These are phyloP conservation scores for Hypoxylon sp. DNA, from an alignment of 2,329 filamentous ascomycete genomes.

Conservation along the genomic window DNA sequence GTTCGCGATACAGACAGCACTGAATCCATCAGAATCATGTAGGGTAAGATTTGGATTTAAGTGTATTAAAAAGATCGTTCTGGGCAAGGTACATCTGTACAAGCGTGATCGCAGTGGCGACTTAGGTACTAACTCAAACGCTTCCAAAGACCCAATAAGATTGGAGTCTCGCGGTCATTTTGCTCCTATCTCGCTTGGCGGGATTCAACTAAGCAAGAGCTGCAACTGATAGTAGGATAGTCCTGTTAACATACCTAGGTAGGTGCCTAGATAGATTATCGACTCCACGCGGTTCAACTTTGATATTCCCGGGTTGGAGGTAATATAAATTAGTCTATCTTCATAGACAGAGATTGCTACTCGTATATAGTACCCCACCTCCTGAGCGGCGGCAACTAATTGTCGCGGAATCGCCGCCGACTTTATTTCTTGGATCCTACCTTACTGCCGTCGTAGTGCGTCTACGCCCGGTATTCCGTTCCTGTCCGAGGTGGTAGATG, in stretches of 20 bases:
- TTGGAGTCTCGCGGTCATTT: no score
- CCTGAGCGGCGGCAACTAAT: background rate
- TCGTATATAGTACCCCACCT: background rate
- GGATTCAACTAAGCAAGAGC: background rate
- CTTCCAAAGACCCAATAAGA: no score
- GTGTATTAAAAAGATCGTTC: background rate
- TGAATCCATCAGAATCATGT: background rate
- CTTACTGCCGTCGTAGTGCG: constrained; percentile 3
- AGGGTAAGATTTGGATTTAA: no score
- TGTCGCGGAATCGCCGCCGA: background rate
- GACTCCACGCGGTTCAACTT: background rate
- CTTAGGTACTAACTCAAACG: no score
- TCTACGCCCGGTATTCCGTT: constrained; percentile 5
- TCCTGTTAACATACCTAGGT: no score
- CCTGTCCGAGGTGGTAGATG: background rate
- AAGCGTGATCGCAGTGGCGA: background rate
- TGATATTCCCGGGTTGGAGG: background rate
- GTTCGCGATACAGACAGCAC: background rate
- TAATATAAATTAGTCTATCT: constrained; percentile 9
- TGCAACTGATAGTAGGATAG: background rate
- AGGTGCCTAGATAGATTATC: constrained; percentile 19
- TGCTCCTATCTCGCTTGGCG: background rate
- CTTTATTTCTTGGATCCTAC: background rate
- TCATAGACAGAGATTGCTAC: background rate
- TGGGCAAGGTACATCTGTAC: background rate